Percentiles rank a stretch among this genome's conserved stretches.
phyloP scores from a whole-genome alignment of 2,329 filamentous ascomycete species.

The Fusarium subglutinans region DNA sequence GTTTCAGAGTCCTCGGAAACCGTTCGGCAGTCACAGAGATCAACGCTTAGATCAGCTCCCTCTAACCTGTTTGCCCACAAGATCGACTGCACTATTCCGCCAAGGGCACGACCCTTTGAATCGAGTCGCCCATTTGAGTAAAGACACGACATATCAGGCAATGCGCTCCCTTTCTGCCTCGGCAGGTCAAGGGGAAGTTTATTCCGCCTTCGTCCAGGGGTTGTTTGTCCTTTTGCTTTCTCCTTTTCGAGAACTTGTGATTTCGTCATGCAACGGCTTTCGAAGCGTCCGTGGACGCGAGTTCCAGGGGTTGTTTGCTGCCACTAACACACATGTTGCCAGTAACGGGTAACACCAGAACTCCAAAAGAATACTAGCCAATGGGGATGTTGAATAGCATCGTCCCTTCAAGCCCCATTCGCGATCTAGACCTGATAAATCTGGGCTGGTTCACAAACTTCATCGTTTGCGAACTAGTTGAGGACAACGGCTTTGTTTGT shows the following conservation, averaged over 20 bases:
- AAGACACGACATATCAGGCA: conserved; percentile 16
- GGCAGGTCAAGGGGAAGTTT: conserved; percentile 5
- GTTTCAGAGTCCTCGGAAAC: conserved; percentile 5
- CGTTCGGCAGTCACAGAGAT: conserved; percentile 14
- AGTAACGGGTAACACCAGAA: background rate
- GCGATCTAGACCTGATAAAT: background rate
- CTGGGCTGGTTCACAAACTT: background rate
- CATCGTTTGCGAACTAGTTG: background rate
- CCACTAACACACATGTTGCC: background rate
- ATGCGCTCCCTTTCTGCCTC: conserved; percentile 17
- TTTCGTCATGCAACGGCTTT: background rate
- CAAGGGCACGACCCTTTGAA: conserved; percentile 25
- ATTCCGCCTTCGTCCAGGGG: background rate
- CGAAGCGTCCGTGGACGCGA: background rate
- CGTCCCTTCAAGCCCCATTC: conserved; percentile 1
- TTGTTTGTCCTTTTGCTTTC: background rate
- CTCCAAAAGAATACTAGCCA: conserved; percentile 23
- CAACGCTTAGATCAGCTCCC: conserved; percentile 26
- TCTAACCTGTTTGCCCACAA: conserved; percentile 1
- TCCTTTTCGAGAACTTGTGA: background rate
- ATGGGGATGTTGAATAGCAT: conserved; percentile 4
- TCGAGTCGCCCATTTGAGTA: conserved; percentile 22
- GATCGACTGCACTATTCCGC: conserved; percentile 35
- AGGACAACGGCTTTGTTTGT: conserved; percentile 2
- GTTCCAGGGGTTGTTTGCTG: background rate